A percentile compares a stretch with the other conserved stretches of the same genome.
phyloP scores from a whole-genome alignment of 345 rosid species.

The Schrenkiella parvula region DNA sequence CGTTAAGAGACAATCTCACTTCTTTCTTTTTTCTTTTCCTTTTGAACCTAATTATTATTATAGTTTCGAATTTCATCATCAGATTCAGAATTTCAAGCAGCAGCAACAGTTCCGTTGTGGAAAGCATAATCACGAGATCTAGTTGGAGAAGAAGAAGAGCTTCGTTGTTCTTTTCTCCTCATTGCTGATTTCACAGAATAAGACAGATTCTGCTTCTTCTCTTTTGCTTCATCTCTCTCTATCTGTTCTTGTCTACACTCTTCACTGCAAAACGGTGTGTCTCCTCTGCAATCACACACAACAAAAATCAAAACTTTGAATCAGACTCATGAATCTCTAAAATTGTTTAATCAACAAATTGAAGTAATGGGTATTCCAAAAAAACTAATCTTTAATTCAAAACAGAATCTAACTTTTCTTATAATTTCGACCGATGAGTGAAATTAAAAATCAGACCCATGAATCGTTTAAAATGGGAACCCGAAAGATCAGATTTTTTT shows the following conservation, averaged over 20 bases:
- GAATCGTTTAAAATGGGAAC: not conserved
- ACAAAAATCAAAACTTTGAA: slow-evolving; percentile 7
- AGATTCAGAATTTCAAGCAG: slow-evolving; percentile 22
- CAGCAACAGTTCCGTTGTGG: slow-evolving; percentile 32
- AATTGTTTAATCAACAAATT: not conserved
- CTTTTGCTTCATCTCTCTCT: slow-evolving; percentile 66
- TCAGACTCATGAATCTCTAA: not conserved
- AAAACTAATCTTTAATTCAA: not conserved
- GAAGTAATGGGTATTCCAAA: not conserved
- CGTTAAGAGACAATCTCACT: not conserved
- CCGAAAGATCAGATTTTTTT: not conserved
- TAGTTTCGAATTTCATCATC: not conserved
- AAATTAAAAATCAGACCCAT: not conserved
- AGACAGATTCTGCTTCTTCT: slow-evolving; percentile 56
- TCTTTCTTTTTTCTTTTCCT: not conserved
- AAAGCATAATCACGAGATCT: slow-evolving; percentile 31
- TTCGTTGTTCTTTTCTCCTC: slow-evolving; percentile 40
- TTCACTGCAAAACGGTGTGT: slow-evolving; percentile 79
- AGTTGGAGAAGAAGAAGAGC: slow-evolving; percentile 35
- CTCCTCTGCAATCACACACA: slow-evolving; percentile 57
- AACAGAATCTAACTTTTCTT: not conserved
- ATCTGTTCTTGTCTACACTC: slow-evolving; percentile 86
- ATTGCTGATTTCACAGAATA: slow-evolving; percentile 54
- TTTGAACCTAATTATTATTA: slow-evolving; percentile 14
- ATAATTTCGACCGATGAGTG: not conserved